phyloP scores from a whole-genome alignment of 495 filamentous ascomycete species.

The Zalerion maritima region DNA sequence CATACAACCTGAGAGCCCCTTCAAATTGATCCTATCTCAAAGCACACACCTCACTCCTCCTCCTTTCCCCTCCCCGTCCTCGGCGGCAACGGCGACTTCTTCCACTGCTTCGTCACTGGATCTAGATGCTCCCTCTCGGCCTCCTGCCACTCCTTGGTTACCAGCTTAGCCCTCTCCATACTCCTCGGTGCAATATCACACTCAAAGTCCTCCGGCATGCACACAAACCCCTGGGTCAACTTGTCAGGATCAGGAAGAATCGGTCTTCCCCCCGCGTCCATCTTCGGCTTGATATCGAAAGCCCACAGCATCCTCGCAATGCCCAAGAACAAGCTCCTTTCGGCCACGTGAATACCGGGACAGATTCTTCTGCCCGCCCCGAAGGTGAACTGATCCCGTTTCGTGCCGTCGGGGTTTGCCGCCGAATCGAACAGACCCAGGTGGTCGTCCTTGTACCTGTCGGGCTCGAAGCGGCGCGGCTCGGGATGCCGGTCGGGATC shows the following conservation, averaged over 20 bases:
- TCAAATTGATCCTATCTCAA: too few relatives aligned
- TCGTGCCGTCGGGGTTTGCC: conserved; percentile 16
- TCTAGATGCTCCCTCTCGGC: conserved; percentile 21
- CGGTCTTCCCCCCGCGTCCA: conserved; percentile 10
- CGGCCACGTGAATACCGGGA: conserved; percentile 42
- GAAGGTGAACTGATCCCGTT: conserved; percentile 35
- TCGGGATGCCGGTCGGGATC: conserved; percentile 22
- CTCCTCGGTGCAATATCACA: conserved; percentile 20
- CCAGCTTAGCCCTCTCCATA: conserved; percentile 12
- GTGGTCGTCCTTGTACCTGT: conserved; percentile 15
- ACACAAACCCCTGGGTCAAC: conserved; percentile 28
- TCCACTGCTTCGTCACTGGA: conserved; percentile 14
- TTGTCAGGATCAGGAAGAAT: conserved; percentile 26
- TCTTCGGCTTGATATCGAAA: conserved; percentile 28
- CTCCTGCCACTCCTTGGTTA: conserved; percentile 20
- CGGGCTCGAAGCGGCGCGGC: conserved; percentile 21
- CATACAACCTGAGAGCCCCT: too few relatives aligned
- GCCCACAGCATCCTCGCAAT: conserved; percentile 39
- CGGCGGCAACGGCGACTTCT: too few relatives aligned
- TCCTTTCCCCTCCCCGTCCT: too few relatives aligned
- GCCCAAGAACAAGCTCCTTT: conserved; percentile 36
- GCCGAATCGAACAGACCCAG: conserved; percentile 16
- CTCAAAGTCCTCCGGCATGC: conserved; percentile 24
- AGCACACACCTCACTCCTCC: too few relatives aligned
- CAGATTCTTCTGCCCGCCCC: conserved; percentile 47